A percentile compares a stretch with the other conserved stretches of the same genome.
phyloP scores from a whole-genome alignment of 2,329 filamentous ascomycete species.

The Curvularia verruculosa region DNA sequence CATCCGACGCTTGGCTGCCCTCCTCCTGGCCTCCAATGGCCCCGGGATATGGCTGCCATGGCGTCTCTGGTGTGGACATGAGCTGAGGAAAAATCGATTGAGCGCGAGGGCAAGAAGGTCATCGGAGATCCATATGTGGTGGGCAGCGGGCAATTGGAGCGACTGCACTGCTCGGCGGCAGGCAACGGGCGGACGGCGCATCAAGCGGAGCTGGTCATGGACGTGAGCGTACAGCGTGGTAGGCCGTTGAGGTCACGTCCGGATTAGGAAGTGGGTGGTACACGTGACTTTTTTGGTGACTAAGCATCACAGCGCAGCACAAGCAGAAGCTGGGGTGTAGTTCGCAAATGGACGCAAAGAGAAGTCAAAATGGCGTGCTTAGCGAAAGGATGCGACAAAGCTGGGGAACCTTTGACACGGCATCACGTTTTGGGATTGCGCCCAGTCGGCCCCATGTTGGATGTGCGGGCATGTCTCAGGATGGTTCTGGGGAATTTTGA shows the following conservation, averaged over 20 bases:
- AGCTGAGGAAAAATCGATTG: slow-evolving; percentile 57
- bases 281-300: slow-evolving; percentile 16
- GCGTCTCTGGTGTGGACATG: slow-evolving; percentile 55
- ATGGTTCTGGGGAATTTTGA: slow-evolving; percentile 6
- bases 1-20: slow-evolving; percentile 63
- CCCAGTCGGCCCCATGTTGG: slow-evolving; percentile 5
- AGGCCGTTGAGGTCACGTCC: slow-evolving; percentile 12
- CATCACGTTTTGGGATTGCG: slow-evolving; percentile 7
- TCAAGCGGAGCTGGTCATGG: slow-evolving; percentile 46
- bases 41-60: slow-evolving; percentile 67
- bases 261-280: slow-evolving; percentile 14
- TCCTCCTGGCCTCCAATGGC: slow-evolving; percentile 65
- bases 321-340: background rate
- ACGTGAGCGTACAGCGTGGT: slow-evolving; percentile 19
- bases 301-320: no score
- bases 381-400: slow-evolving; percentile 11
- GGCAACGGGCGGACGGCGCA: slow-evolving; percentile 56
- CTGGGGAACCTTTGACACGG: slow-evolving; percentile 16
- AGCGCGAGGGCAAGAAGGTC: slow-evolving; percentile 60
- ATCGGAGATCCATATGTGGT: slow-evolving; percentile 66
- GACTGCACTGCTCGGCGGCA: slow-evolving; percentile 59
- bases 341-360: no score
- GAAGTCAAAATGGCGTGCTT: background rate
- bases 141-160: slow-evolving; percentile 48
- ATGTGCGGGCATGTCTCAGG: slow-evolving; percentile 8